Base-by-base conservation (phyloP, 257 asterid genomes). In the Capsicum rhomboideum region DNA sequence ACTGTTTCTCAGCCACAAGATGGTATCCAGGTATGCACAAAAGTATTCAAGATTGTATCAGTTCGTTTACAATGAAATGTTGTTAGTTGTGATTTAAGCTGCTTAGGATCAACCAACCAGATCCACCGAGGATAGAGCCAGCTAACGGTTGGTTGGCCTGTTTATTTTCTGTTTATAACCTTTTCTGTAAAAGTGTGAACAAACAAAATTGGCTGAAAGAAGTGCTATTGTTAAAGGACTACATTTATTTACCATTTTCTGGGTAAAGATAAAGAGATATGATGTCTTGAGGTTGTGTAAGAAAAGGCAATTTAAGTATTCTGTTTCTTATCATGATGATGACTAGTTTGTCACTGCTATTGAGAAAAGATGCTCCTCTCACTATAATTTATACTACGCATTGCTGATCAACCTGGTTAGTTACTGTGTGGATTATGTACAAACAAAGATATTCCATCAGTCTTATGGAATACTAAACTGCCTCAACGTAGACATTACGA, bases 1-100 rank as follows among this genome's bases (percentile, higher is more conserved):
- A 90, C 96, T 74, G 99, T 96, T 17, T 92, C 98, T 86, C 99
- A 94, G 87, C 99, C 98, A 64, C 99, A 94, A 86, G 93, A 96
- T 88, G 98, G 99, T 79, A 84, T 93, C 92, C 99, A 96, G 98
- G 99, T 87, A 92, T 55, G 91, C 88, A 8, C 82, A 74, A 67
- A 26, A 78, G n/a, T 83, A 58, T 81, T 83, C 42, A n/a, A 28
- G 61, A 66, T 21, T 77, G 10, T 84, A 14, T 83, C 18, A 50
- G 23, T 82, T 69, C 58, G 20, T 79, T 55, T 63, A 18, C 42
- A 16, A 7, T 17, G 23, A 66, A 53, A 34, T 37, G 52, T 6
- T 42, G 18, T 37, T 80, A 54, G 21, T 28, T 28, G 84, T 68
- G 63, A 55, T 66, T 31, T 23, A 12, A 37, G 64, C 23, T 16